Percentiles rank a stretch among this genome's conserved stretches.
phyloP scores from a whole-genome alignment of 345 rosid species.

The Pseudoturritis turrita region DNA sequence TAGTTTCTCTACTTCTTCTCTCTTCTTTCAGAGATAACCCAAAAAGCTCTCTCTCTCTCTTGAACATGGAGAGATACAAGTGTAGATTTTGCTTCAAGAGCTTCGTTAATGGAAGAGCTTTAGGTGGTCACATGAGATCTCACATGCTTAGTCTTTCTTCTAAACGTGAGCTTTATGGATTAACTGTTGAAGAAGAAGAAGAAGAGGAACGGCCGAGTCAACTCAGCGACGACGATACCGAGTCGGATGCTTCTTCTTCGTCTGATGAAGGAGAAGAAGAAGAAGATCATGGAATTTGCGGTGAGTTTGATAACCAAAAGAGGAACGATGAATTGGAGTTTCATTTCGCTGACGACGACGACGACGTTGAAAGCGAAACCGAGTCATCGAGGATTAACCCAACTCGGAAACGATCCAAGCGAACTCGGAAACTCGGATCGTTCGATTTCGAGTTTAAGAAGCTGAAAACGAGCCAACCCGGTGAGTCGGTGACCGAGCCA shows the following conservation, averaged over 20 bases:
- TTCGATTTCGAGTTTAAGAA: conserved; percentile 24
- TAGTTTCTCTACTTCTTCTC: conserved; percentile 29
- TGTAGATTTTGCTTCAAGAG: conserved; percentile 70
- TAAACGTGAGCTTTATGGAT: conserved; percentile 5
- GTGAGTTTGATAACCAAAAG: conserved; percentile 42
- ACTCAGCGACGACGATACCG: conserved; percentile 23
- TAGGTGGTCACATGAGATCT: conserved; percentile 90
- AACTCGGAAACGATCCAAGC: conserved; percentile 60
- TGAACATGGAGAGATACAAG: conserved; percentile 63
- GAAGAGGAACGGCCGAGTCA: conserved; percentile 25
- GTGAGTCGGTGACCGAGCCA: conserved; percentile 35
- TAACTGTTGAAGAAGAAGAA: conserved; percentile 24
- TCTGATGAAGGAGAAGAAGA: conserved; percentile 36
- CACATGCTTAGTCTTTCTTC: conserved; percentile 58
- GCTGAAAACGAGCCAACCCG: conserved; percentile 7
- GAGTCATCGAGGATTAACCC: conserved; percentile 64
- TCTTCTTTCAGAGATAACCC: conserved; percentile 38
- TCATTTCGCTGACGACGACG: conserved; percentile 33
- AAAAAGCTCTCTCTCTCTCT: conserved; percentile 49
- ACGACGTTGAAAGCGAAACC: conserved; percentile 79
- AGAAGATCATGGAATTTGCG: conserved; percentile 4
- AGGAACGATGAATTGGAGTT: conserved; percentile 65
- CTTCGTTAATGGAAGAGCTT: conserved; percentile 72
- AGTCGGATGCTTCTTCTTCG: conserved; percentile 40
- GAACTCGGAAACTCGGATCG: conserved; percentile 40